Percentiles rank a stretch among this genome's conserved stretches.
Evolutionary conservation across 148 eudicot species (phyloP).

Genomic region (Selenicereus undatus): DNA sequence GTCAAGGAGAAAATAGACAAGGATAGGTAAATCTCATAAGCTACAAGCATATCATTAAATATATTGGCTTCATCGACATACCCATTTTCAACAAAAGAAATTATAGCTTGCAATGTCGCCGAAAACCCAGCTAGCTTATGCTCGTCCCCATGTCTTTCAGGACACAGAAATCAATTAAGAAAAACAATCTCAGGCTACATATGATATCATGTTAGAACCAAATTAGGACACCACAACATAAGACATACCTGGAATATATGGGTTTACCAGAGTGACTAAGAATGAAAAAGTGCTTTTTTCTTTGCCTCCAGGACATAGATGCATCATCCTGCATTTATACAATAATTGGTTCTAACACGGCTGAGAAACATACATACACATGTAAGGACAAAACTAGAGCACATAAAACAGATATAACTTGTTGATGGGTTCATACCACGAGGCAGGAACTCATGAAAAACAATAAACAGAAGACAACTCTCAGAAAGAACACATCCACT

Average conservation of each 20-base stretch:
- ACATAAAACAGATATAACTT: neutral
- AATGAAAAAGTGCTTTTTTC: constrained; percentile 84
- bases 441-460: neutral
- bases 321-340: constrained; percentile 77
- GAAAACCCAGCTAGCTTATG: constrained; percentile 96
- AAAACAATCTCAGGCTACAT: neutral
- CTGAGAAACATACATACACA: constrained; percentile 6
- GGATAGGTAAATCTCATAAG: neutral
- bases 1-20: neutral
- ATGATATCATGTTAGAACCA: neutral
- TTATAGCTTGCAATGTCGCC: constrained; percentile 94
- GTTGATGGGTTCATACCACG: neutral
- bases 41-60: neutral
- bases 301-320: constrained; percentile 87
- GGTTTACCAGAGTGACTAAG: constrained; percentile 96
- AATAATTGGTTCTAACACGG: constrained; percentile 19
- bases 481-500: neutral
- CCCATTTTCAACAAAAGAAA: constrained; percentile 98
- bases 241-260: constrained; percentile 81
- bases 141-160: constrained; percentile 81
- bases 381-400: neutral
- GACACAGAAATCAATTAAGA: constrained; percentile 8
- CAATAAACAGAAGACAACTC: neutral
- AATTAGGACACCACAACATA: neutral
- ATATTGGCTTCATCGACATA: constrained; percentile 20